A percentile compares a stretch with the other conserved stretches of the same genome.
Evolutionary conservation across 177 flowering plant species (phyloP).

Genomic region (Telopea speciosissima): DNA sequence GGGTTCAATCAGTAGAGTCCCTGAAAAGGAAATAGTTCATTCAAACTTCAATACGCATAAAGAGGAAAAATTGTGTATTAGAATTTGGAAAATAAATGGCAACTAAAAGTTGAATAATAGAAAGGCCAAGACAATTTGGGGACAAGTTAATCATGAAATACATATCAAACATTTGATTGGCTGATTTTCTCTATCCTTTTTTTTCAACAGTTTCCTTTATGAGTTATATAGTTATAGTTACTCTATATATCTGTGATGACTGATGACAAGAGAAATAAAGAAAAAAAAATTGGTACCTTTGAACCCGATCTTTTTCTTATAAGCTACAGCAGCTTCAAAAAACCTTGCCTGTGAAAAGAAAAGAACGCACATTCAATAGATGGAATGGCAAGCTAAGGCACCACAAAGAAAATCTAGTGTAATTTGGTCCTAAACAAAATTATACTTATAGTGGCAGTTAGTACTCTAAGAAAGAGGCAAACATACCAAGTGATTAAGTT

Average conservation of each 20-base stretch:
- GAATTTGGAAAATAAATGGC: not conserved
- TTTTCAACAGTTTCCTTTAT: not conserved
- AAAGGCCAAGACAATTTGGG: not conserved
- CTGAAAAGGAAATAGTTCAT: slow-evolving; percentile 26
- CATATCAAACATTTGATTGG: not conserved
- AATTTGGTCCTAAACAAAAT: not conserved
- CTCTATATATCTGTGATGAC: not conserved
- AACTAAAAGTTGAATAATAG: not conserved
- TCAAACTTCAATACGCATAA: not conserved
- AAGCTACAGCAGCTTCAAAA: slow-evolving; percentile 75
- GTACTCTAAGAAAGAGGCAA: not conserved
- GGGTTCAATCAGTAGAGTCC: slow-evolving; percentile 89
- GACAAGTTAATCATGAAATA: not conserved
- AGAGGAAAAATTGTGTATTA: not conserved
- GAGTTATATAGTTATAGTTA: not conserved
- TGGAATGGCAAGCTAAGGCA: not conserved
- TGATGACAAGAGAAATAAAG: not conserved
- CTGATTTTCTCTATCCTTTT: not conserved
- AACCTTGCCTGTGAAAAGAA: slow-evolving; percentile 61
- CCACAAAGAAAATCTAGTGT: not conserved
- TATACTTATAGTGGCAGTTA: not conserved
- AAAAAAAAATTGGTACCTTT: slow-evolving; percentile 38
- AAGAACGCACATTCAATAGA: not conserved
- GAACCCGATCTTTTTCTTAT: slow-evolving; percentile 95
- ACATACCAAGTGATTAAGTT: slow-evolving; percentile 84